These are phyloP conservation scores for Naegleria lovaniensis DNA, from an alignment of 208 protist genomes.

Conservation along the genomic window DNA sequence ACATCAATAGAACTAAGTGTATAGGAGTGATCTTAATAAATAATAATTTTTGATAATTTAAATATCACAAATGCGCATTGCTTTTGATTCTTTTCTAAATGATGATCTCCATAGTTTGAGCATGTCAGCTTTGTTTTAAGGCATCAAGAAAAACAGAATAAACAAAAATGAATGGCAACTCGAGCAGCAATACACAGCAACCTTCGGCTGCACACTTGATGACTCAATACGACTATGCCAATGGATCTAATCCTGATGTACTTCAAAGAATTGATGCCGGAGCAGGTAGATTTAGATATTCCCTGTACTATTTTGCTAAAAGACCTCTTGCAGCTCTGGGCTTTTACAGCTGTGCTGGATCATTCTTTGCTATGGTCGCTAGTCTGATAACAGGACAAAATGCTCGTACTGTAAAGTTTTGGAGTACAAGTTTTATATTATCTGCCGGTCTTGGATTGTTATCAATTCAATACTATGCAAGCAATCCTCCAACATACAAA, in stretches of 20 bases:
- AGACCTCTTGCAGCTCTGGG: not conserved
- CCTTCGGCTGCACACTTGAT: not conserved
- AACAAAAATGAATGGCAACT: not conserved
- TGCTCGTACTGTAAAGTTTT: not conserved
- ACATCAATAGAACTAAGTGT: not conserved
- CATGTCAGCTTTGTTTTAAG: too few relatives aligned
- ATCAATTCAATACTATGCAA: not conserved
- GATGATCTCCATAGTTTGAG: not conserved
- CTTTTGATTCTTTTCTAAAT: not conserved
- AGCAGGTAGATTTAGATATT: not conserved
- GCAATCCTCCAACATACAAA: not conserved
- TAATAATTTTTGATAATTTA: not conserved
- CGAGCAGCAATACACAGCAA: not conserved
- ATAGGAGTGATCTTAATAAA: not conserved
- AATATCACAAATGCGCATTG: not conserved
- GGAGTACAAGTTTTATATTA: not conserved
- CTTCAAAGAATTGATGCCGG: slow-evolving; percentile 1
- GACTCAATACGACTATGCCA: not conserved
- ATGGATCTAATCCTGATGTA: not conserved
- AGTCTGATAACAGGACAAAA: not conserved
- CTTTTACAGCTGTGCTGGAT: not conserved
- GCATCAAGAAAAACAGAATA: too few relatives aligned
- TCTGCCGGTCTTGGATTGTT: not conserved
- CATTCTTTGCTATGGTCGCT: not conserved
- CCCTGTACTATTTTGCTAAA: not conserved